Conservation (phyloP, 1,139 yeast genomes). For the Blastobotrys serpentis region DNA sequence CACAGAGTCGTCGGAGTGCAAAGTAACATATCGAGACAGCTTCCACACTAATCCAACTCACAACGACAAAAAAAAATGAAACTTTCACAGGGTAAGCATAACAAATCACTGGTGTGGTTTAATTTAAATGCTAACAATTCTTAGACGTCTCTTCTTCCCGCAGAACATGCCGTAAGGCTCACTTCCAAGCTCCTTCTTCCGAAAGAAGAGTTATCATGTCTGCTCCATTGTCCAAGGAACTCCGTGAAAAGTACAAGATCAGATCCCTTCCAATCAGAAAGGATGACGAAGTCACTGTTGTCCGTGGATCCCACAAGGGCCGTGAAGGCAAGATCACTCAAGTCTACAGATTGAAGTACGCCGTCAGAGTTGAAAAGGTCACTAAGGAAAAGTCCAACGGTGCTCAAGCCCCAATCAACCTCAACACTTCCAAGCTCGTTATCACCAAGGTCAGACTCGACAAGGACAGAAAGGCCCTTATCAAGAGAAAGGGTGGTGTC, state of each 20-base stretch:
- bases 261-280: slow-evolving; percentile 97
- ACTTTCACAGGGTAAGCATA: slow-evolving; percentile 37
- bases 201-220: slow-evolving; percentile 94
- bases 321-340: slow-evolving; percentile 98
- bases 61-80: slow-evolving; percentile 32
- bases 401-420: slow-evolving; percentile 95
- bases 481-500: slow-evolving; percentile 87
- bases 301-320: slow-evolving; percentile 99
- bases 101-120: not conserved
- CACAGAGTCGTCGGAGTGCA: not conserved
- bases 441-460: slow-evolving; percentile 97
- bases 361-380: slow-evolving; percentile 96
- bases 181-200: slow-evolving; percentile 97
- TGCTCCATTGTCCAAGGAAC: slow-evolving; percentile 99
- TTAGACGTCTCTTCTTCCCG: slow-evolving; percentile 95
- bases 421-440: slow-evolving; percentile 99
- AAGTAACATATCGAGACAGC: not conserved
- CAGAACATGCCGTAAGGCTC: slow-evolving; percentile 99
- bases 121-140: slow-evolving; percentile 12
- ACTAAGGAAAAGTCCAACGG: slow-evolving; percentile 98
- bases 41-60: slow-evolving; percentile 14
- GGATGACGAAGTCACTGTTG: slow-evolving; percentile 93
- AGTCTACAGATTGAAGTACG: slow-evolving; percentile 98
- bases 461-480: slow-evolving; percentile 98
- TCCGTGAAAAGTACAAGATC: slow-evolving; percentile 96